These are phyloP conservation scores for Arthroderma uncinatum DNA, from an alignment of 2,329 filamentous ascomycete genomes.

Conservation along the genomic window DNA sequence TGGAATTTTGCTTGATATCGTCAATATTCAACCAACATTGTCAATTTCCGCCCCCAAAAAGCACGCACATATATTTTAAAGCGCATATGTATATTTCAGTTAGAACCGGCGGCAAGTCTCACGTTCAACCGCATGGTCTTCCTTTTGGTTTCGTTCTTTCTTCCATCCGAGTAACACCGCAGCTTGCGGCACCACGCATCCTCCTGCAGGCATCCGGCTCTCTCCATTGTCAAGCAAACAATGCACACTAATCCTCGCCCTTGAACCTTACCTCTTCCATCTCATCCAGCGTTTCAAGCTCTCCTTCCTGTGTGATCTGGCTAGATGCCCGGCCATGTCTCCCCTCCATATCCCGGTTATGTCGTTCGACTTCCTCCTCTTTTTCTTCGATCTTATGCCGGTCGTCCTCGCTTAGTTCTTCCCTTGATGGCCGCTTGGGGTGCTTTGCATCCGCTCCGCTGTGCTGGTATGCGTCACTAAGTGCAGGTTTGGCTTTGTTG, in stretches of 20 bases:
- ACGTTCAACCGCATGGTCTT: background rate
- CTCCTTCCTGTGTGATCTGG: conserved; percentile 12
- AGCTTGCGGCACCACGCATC: background rate
- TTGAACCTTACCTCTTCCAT: conserved; percentile 10
- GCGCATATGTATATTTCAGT: background rate
- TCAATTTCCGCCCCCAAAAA: background rate
- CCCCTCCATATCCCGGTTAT: conserved; percentile 15
- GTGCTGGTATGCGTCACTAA: conserved; percentile 15
- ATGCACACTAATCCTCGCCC: conserved; percentile 8
- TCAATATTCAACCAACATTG: background rate
- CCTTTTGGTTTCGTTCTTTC: background rate
- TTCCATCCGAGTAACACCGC: background rate
- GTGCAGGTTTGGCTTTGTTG: conserved; percentile 14
- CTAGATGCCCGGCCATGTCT: conserved; percentile 13
- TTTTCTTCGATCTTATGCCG: conserved; percentile 4
- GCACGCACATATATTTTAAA: background rate
- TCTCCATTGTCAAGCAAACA: background rate
- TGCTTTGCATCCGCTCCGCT: conserved; percentile 13
- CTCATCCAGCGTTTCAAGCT: conserved; percentile 11
- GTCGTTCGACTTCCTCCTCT: conserved; percentile 13
- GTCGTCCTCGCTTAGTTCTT: conserved; percentile 13
- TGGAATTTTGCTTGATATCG: background rate
- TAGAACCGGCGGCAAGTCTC: background rate
- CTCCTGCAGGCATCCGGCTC: background rate
- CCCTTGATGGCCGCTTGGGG: conserved; percentile 11